phyloP scores from a whole-genome alignment of 2,329 filamentous ascomycete genomes.

The Blastomyces silverae region DNA sequence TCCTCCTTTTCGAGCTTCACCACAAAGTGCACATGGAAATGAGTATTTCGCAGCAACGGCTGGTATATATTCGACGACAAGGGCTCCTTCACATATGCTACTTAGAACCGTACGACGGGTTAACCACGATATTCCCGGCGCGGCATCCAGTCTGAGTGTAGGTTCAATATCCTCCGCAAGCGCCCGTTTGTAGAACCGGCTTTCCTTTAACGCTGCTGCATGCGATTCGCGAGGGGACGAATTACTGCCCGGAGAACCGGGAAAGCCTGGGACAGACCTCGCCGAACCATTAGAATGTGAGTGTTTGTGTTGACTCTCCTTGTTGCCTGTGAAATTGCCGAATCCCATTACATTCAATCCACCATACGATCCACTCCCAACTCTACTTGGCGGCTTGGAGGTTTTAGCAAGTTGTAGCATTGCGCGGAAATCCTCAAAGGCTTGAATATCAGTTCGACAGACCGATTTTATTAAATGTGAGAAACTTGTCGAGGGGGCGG shows the following conservation, averaged over 20 bases:
- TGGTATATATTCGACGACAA: constrained; percentile 85
- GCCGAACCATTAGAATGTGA: constrained; percentile 53
- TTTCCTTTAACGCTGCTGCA: constrained; percentile 67
- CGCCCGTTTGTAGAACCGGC: constrained; percentile 87
- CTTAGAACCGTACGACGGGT: constrained; percentile 76
- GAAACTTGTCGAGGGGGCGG: constrained; percentile 64
- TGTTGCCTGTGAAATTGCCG: constrained; percentile 40
- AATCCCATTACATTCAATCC: constrained; percentile 55
- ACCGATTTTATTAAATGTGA: constrained; percentile 76
- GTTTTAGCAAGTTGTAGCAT: constrained; percentile 63
- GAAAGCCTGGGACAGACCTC: constrained; percentile 50
- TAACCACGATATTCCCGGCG: constrained; percentile 89
- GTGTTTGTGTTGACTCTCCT: constrained; percentile 28
- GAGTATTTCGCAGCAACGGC: constrained; percentile 48
- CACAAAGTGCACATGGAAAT: constrained; percentile 76
- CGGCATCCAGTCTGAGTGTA: constrained; percentile 78
- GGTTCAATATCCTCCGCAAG: constrained; percentile 90
- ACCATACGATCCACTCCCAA: constrained; percentile 64
- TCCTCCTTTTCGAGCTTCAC: constrained; percentile 67
- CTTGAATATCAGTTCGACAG: constrained; percentile 69
- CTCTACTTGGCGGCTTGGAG: constrained; percentile 57
- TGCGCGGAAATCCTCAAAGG: constrained; percentile 78
- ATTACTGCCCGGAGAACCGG: constrained; percentile 39
- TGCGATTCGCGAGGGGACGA: constrained; percentile 39
- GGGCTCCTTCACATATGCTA: constrained; percentile 73